Conservation (phyloP, 306 rosid genomes). For the Vigna mungo region DNA sequence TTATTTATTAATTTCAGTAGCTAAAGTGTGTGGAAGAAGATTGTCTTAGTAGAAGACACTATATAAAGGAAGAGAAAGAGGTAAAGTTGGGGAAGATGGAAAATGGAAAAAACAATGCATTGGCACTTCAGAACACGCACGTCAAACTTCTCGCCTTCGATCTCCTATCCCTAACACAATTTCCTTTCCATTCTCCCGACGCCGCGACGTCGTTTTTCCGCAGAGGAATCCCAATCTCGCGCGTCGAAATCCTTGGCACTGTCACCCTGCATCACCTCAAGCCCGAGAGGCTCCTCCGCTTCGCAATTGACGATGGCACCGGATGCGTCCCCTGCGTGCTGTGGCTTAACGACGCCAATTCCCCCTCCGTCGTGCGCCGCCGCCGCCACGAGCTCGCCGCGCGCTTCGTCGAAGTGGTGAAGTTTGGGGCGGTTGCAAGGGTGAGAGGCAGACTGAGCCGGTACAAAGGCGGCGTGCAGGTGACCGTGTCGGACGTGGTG, state of each 20-base stretch:
- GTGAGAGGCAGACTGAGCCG: slow-evolving; percentile 67
- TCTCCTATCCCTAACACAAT: slow-evolving; percentile 60
- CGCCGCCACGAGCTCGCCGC: slow-evolving; percentile 45
- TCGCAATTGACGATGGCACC: slow-evolving; percentile 76
- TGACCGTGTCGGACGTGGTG: slow-evolving; percentile 77
- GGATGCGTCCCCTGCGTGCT: slow-evolving; percentile 71
- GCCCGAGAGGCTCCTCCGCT: slow-evolving; percentile 61
- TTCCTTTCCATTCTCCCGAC: slow-evolving; percentile 6
- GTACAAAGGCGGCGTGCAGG: slow-evolving; percentile 64
- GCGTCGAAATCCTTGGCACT: slow-evolving; percentile 66
- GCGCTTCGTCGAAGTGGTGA: slow-evolving; percentile 47
- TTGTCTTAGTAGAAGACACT: too few relatives aligned
- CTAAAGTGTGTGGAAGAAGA: too few relatives aligned
- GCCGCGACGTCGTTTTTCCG: slow-evolving; percentile 49
- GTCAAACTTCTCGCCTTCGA: slow-evolving; percentile 78
- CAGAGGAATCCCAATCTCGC: slow-evolving; percentile 55
- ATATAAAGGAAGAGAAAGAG: not conserved
- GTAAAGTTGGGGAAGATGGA: not conserved
- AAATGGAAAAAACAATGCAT: not conserved
- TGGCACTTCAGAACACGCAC: slow-evolving; percentile 59
- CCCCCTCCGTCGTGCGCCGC: slow-evolving; percentile 60
- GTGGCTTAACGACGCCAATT: slow-evolving; percentile 76
- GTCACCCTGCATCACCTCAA: slow-evolving; percentile 63
- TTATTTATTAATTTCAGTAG: too few relatives aligned
- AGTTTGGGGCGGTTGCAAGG: slow-evolving; percentile 62